These are phyloP conservation scores for Lipomyces sp. DNA, from an alignment of 805 yeast genomes.

Conservation along the genomic window DNA sequence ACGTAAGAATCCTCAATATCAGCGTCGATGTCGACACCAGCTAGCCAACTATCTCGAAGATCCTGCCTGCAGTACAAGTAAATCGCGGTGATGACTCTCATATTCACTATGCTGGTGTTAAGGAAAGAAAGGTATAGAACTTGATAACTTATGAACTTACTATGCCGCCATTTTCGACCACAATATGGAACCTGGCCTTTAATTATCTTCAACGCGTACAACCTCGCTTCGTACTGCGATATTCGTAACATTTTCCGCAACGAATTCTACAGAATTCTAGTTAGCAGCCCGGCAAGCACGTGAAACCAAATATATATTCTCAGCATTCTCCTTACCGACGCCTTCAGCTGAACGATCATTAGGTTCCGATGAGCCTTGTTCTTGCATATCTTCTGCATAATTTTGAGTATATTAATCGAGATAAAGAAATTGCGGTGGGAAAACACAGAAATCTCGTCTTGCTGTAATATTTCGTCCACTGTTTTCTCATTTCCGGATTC, in stretches of 20 bases:
- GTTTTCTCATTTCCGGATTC: constrained; percentile 10
- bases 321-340: constrained; percentile 7
- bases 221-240: constrained; percentile 65
- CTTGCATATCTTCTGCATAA: constrained; percentile 62
- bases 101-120: constrained; percentile 51
- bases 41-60: constrained; percentile 84
- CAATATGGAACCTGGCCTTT: constrained; percentile 86
- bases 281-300: background rate
- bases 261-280: constrained; percentile 37
- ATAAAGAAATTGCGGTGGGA: constrained; percentile 42
- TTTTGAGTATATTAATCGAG: constrained; percentile 55
- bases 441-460: constrained; percentile 33
- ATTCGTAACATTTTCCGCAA: constrained; percentile 63
- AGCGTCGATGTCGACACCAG: constrained; percentile 75
- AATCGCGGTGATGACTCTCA: constrained; percentile 90
- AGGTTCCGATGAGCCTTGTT: constrained; percentile 76
- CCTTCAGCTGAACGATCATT: constrained; percentile 48
- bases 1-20: constrained; percentile 58
- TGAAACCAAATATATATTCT: background rate
- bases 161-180: constrained; percentile 91
- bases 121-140: background rate
- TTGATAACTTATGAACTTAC: constrained; percentile 38
- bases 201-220: constrained; percentile 72
- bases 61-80: constrained; percentile 74
- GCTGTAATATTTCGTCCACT: constrained; percentile 16